Percentiles rank a stretch among this genome's conserved stretches.
phyloP scores from a whole-genome alignment of 2,329 filamentous ascomycete genomes.

The Ophiostoma sp. region DNA sequence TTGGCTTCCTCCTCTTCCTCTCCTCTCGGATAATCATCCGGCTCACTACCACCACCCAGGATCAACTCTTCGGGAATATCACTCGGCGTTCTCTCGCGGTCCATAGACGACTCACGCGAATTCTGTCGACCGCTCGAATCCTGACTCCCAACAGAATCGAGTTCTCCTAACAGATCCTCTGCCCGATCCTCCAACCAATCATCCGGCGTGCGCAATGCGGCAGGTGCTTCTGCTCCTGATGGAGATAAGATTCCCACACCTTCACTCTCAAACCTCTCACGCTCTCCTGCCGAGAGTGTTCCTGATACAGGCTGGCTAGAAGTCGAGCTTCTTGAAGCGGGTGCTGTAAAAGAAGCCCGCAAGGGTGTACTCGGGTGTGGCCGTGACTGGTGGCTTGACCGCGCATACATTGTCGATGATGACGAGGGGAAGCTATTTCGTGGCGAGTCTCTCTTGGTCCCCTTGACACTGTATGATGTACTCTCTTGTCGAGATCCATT shows the following conservation, averaged over 20 bases:
- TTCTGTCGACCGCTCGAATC: not conserved
- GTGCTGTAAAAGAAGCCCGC: not conserved
- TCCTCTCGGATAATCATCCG: not conserved
- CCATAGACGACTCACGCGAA: not conserved
- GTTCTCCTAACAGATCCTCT: not conserved
- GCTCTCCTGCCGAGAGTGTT: conserved; percentile 9
- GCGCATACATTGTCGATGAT: not conserved
- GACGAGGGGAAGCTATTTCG: not conserved
- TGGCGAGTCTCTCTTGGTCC: not conserved
- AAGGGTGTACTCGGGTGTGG: too few relatives aligned
- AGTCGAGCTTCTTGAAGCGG: not conserved
- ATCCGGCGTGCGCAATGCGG: not conserved
- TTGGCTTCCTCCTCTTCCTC: not conserved
- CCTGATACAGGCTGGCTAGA: not conserved
- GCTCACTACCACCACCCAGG: not conserved
- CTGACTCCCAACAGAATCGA: not conserved
- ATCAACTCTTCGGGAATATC: not conserved
- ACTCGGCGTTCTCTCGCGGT: not conserved
- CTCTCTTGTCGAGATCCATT: not conserved
- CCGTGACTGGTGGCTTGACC: not conserved
- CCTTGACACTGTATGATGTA: not conserved
- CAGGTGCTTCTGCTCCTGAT: not conserved
- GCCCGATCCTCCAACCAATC: not conserved
- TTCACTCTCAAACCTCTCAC: conserved; percentile 14
- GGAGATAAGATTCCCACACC: conserved; percentile 18